phyloP scores from a whole-genome alignment of 2,329 filamentous ascomycete species.

The Cladobotryum protrusum region DNA sequence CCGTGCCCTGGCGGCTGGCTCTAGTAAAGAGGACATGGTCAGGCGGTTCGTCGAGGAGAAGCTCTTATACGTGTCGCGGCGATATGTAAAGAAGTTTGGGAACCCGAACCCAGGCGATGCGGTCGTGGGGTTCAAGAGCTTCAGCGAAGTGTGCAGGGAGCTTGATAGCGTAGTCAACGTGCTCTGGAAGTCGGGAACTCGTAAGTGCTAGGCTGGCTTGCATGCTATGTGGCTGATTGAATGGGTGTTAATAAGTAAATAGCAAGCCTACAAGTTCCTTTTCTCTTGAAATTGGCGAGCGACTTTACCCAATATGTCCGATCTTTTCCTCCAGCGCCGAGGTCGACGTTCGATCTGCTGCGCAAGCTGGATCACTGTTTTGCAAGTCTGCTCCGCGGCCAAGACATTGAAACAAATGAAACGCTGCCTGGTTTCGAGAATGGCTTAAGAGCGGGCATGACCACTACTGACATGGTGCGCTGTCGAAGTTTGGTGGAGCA shows the following conservation, averaged over 20 bases:
- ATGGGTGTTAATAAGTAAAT: not conserved
- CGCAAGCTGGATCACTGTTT: slow-evolving; percentile 81
- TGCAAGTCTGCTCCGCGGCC: slow-evolving; percentile 63
- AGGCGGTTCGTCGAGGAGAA: slow-evolving; percentile 51
- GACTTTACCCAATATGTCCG: slow-evolving; percentile 66
- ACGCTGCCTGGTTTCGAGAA: slow-evolving; percentile 64
- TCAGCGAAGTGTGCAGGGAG: slow-evolving; percentile 67
- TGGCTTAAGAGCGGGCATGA: slow-evolving; percentile 59
- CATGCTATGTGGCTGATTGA: not conserved
- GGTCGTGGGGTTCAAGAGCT: slow-evolving; percentile 49
- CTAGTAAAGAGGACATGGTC: slow-evolving; percentile 54
- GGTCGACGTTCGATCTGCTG: slow-evolving; percentile 63
- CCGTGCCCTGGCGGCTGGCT: slow-evolving; percentile 48
- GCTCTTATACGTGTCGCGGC: slow-evolving; percentile 48
- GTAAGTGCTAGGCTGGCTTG: slow-evolving; percentile 43
- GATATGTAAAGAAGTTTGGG: slow-evolving; percentile 55
- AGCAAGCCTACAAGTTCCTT: slow-evolving; percentile 78
- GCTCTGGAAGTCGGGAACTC: slow-evolving; percentile 81
- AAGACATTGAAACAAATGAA: slow-evolving; percentile 59
- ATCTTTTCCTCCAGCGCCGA: slow-evolving; percentile 57
- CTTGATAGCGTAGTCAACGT: slow-evolving; percentile 70
- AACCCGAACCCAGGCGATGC: slow-evolving; percentile 39
- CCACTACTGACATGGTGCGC: slow-evolving; percentile 77
- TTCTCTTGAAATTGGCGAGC: slow-evolving; percentile 71
- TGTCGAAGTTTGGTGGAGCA: slow-evolving; percentile 76